Conservation (phyloP, 208 protist species). For the Vickermania ingenoplastis region DNA sequence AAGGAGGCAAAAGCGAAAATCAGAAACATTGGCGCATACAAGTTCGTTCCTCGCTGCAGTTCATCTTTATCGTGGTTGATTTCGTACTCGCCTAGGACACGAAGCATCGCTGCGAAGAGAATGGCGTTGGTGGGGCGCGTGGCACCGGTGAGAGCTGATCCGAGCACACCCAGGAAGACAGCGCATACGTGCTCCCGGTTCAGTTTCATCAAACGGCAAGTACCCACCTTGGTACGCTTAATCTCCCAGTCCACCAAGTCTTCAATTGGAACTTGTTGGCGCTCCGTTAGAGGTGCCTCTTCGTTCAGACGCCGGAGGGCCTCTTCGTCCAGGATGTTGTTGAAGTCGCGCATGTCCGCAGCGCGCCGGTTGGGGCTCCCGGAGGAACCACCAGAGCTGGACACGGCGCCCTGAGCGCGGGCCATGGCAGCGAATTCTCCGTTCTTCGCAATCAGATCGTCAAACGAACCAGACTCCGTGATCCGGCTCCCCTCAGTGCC, state of each 20-base stretch:
- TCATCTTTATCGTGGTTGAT: slow-evolving; percentile 15
- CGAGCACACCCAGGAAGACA: slow-evolving; percentile 32
- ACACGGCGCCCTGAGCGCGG: slow-evolving; percentile 31
- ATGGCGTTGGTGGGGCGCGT: slow-evolving; percentile 28
- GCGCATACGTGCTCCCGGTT: slow-evolving; percentile 24
- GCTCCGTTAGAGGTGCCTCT: slow-evolving; percentile 36
- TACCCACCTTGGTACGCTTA: slow-evolving; percentile 21
- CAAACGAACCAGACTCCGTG: slow-evolving; percentile 42
- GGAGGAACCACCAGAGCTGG: background rate
- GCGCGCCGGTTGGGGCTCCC: background rate
- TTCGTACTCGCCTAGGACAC: slow-evolving; percentile 21
- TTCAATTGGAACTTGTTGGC: slow-evolving; percentile 45
- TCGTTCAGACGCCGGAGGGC: slow-evolving; percentile 27
- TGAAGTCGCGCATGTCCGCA: slow-evolving; percentile 3
- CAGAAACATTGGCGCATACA: slow-evolving; percentile 42
- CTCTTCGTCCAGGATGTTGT: slow-evolving; percentile 31
- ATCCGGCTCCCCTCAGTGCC: slow-evolving; percentile 44
- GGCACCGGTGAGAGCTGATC: slow-evolving; percentile 33
- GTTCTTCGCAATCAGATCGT: slow-evolving; percentile 35
- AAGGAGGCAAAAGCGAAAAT: slow-evolving; percentile 25
- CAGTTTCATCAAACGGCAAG: slow-evolving; percentile 33
- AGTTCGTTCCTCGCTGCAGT: slow-evolving; percentile 25
- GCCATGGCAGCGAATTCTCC: slow-evolving; percentile 63
- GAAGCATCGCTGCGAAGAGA: slow-evolving; percentile 36
- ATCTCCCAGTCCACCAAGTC: slow-evolving; percentile 51